Base-by-base conservation (phyloP, 2,329 filamentous ascomycete species). In the Fusarium domesticum region DNA sequence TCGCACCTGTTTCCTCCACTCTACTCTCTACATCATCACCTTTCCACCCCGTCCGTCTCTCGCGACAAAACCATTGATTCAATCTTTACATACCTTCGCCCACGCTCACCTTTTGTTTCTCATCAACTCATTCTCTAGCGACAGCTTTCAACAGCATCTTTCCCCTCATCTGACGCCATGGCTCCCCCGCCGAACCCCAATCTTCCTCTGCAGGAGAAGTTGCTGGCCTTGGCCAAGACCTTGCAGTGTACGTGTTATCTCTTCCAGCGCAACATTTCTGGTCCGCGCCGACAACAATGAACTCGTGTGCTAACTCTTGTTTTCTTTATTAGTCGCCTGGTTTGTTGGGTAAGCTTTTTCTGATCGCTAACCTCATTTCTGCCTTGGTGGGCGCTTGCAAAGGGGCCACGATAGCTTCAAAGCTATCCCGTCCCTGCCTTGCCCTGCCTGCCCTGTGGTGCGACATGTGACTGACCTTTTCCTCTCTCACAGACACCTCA, bases 181-280 rank as follows among this genome's bases (percentile, higher is more conserved):
- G 89, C 87, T 70, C 85, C 87, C 72, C 85, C 86, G 69, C 85
- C 87, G 54, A 73, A 84, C 47, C 73, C 85, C 46, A 78, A 73
- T 59, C 69, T 86, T 69, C 84, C 89, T 66, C 75, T 93, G 61
- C 71, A 74, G 63, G 83, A 93, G 74, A 81, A 90, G 64, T 73
- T 96, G 48, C 70, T 89, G 61, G 76, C 80, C 58, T 78, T 97
- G 58, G 90, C 85, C 56, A 84, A 95, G 70, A 97, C 91, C 35
- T 77, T 97, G 58, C 93, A 97, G 76, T 98, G 92, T 86, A 82
- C 69, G 73, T 82, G 66, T 66, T 54, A 40, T 49, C 41, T 49
- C 41, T 49, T 48, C 23, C 49, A 35, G 44, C 43, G 25, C 30
- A 37, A 38, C 15, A 6, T 37, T 41, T 3, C 10, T 28, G 23